A percentile compares a stretch with the other conserved stretches of the same genome.
Conservation (phyloP, 2,329 filamentous ascomycete species). For the Penicillium concentricum region DNA sequence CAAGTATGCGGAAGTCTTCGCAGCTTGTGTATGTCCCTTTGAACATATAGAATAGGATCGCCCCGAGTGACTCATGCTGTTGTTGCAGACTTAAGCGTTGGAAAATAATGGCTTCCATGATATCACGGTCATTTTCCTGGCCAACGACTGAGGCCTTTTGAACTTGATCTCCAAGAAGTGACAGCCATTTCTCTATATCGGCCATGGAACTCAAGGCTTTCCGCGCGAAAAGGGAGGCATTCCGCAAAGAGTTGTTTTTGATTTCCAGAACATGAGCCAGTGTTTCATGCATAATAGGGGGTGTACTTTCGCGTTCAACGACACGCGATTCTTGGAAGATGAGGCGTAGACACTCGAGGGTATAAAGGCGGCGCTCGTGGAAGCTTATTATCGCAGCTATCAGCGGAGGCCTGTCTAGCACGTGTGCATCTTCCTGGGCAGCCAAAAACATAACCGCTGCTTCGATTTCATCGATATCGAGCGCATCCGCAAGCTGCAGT, state of each 20-base stretch:
- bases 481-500: slow-evolving; percentile 78
- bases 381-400: slow-evolving; percentile 83
- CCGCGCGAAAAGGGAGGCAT: slow-evolving; percentile 64
- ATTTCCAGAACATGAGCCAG: slow-evolving; percentile 60
- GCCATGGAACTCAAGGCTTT: slow-evolving; percentile 75
- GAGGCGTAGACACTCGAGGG: slow-evolving; percentile 80
- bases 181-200: slow-evolving; percentile 73
- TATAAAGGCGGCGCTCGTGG: slow-evolving; percentile 78
- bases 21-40: slow-evolving; percentile 69
- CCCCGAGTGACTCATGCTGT: slow-evolving; percentile 84
- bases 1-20: slow-evolving; percentile 71
- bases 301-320: slow-evolving; percentile 57
- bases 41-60: slow-evolving; percentile 76
- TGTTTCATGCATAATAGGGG: slow-evolving; percentile 56
- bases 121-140: slow-evolving; percentile 61
- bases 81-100: slow-evolving; percentile 76
- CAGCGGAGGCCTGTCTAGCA: slow-evolving; percentile 69
- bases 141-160: slow-evolving; percentile 74
- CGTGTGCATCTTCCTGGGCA: slow-evolving; percentile 66
- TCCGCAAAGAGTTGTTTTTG: slow-evolving; percentile 46
- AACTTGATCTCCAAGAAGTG: slow-evolving; percentile 71
- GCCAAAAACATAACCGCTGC: slow-evolving; percentile 75
- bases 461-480: slow-evolving; percentile 86
- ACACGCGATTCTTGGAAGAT: slow-evolving; percentile 69
- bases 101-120: slow-evolving; percentile 75